Base-by-base conservation (phyloP, 352 stramenopile genomes). In the Phytophthora sansomeana region DNA sequence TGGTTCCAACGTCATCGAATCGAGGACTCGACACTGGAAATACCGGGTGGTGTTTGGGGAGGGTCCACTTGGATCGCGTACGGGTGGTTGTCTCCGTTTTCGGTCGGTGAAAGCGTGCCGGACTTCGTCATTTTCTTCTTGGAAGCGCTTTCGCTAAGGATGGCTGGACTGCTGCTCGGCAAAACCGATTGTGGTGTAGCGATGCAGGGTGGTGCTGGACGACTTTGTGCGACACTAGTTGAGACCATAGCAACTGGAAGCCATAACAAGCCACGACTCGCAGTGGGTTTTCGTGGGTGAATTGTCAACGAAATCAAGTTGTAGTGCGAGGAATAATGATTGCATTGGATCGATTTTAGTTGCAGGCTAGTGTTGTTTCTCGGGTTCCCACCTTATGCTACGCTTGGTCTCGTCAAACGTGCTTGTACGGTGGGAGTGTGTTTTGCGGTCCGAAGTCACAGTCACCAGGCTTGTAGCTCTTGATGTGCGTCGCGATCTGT, bases 401-500 rank as follows among this genome's bases (percentile, higher is more conserved):
- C 21, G 21, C 21, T 24, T 24, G 21, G 21, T 24, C 21, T 24
- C 21, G 3, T 24, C 21, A 24, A 24, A 24, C 21, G 3, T 24
- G 52, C 9, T 56, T 50, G 46, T 75, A 78, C 1, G 66, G 8
- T n/a, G 71, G 63, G 21, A 86, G 56, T 6, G 63, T 76, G 24
- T 84, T 73, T 33, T 54, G 55, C 7, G 69, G 59, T 41, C 64
- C 52, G 36, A 87, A 83, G 50, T 68, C 50, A 54, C 77, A 89
- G 32, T 62, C 71, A 9, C 75, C 77, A 29, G 77, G 75, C 33
- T 61, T 64, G 55, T 87, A 89, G 64, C 77, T 85, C 62, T 85
- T 78, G 44, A 79, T 68, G 44, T 89, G 80, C 13, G 75, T 85
- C 16, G 77, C 75, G 53, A 87, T 80, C 53, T 89, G 80, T 11